Evolutionary conservation across 2,329 filamentous ascomycete species (phyloP), one percentile per base, ranked within the genome.

Genomic region (Colletotrichum sp.): DNA sequence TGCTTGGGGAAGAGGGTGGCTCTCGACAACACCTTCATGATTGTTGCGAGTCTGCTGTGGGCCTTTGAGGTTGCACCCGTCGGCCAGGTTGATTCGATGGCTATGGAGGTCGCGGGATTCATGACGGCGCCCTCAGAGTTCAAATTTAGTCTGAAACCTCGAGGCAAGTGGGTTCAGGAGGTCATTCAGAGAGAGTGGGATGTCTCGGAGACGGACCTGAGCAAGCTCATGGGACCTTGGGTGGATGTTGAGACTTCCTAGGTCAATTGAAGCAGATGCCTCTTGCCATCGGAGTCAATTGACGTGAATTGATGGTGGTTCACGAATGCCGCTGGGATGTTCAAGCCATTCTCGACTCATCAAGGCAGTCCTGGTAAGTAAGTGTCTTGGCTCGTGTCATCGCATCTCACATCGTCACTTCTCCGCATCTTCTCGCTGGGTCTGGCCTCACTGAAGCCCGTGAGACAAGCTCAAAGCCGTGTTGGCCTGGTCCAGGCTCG

Each of bases 11-110:
- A 87, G 13, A 85, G 89, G 76, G 85, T 91, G 18, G 88, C 89
- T 1, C 86, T 89, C 49, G 86, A 88, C 26, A 85, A 84, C 16
- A 80, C 90, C 7, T 88, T 85, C 72, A 80, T 88, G 7, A 79
- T 79, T 28, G 81, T 88, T 34, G 82, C 87, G 1, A 83, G 85
- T 21, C 64, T 89, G 30, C 79, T 92, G 0, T 92, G 90, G 90
- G 88, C 87, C 0, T 90, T 90, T 77, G 81, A 87, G 8, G 79
- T 86, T 18, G 79, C 81, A 72, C 77, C 81, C 5, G 81, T 80
- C 16, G 77, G 83, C 18, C 76, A 81, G 59, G 79, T 80, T 34
- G 49, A 75, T 4, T 77, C 77, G 6, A 75, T 79, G 5, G 71
- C 79, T 26, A 79, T 77, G 65, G 62, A 78, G 13, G 72, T 57